phyloP scores from a whole-genome alignment of 2,329 filamentous ascomycete genomes.

The Dothistroma pini region DNA sequence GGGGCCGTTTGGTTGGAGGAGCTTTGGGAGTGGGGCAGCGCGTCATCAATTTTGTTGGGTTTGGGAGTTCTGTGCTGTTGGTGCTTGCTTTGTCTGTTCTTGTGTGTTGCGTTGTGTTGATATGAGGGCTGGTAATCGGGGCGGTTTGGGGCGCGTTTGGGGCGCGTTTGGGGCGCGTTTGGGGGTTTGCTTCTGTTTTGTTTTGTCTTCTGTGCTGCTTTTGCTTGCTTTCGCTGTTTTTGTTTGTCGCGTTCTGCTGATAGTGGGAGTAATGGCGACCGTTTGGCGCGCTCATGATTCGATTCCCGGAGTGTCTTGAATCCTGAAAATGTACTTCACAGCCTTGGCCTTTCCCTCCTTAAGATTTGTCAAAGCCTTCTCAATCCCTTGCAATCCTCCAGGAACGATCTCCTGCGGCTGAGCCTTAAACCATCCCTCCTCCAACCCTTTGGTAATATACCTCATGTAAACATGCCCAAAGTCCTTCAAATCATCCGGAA shows the following conservation, averaged over 20 bases:
- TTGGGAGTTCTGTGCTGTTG: not conserved
- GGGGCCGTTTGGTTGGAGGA: not conserved
- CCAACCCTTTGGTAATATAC: conserved; percentile 32
- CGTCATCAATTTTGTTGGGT: not conserved
- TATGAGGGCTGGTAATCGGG: not conserved
- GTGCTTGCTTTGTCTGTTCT: not conserved
- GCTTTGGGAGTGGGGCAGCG: not conserved
- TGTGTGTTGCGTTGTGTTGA: not conserved
- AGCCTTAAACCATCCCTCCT: conserved; percentile 37
- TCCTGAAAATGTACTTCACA: conserved; percentile 61
- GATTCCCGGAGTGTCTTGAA: conserved; percentile 45
- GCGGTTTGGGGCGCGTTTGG: not conserved
- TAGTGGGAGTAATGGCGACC: not conserved
- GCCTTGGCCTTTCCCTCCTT: conserved; percentile 59
- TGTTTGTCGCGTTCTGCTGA: not conserved
- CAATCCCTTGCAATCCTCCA: conserved; percentile 53
- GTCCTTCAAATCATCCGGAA: conserved; percentile 32
- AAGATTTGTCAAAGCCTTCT: conserved; percentile 53
- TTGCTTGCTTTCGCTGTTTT: conserved; percentile 1
- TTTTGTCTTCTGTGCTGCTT: not conserved
- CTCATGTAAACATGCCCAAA: conserved; percentile 36
- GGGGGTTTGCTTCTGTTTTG: not conserved
- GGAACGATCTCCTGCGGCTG: conserved; percentile 48
- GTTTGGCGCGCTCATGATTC: not conserved
- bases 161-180: not conserved